These are phyloP conservation scores for Fusarium graminum DNA, from an alignment of 2,329 filamentous ascomycete genomes.

Conservation along the genomic window DNA sequence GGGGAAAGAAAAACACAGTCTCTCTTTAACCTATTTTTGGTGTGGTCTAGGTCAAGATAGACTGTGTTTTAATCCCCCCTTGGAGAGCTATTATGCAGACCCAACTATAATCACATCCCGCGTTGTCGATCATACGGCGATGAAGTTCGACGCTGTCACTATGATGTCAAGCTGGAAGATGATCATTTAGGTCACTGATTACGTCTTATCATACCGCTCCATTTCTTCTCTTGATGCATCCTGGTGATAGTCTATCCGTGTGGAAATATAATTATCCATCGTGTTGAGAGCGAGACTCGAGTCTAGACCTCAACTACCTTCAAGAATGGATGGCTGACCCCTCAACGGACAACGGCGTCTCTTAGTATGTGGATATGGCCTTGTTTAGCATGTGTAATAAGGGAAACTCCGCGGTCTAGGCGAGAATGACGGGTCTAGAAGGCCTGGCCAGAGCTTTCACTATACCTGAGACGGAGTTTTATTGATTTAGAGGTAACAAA, in stretches of 20 bases:
- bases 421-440: neutral
- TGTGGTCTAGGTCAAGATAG: no score
- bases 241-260: neutral
- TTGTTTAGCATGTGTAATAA: constrained; percentile 1
- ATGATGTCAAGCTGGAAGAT: neutral
- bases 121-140: constrained; percentile 3
- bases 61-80: no score
- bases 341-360: neutral
- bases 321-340: neutral
- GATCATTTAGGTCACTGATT: neutral
- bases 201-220: neutral
- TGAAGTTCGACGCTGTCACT: neutral
- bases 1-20: no score
- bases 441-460: neutral
- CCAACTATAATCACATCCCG: neutral
- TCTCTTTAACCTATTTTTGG: no score
- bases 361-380: neutral
- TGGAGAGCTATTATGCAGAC: neutral
- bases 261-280: neutral
- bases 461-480: neutral
- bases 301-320: neutral
- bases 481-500: neutral
- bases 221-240: neutral
- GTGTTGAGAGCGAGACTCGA: neutral
- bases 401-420: neutral